Evolutionary conservation across 2,329 filamentous ascomycete species (phyloP).

Genomic region (Cyphellophora europaea): DNA sequence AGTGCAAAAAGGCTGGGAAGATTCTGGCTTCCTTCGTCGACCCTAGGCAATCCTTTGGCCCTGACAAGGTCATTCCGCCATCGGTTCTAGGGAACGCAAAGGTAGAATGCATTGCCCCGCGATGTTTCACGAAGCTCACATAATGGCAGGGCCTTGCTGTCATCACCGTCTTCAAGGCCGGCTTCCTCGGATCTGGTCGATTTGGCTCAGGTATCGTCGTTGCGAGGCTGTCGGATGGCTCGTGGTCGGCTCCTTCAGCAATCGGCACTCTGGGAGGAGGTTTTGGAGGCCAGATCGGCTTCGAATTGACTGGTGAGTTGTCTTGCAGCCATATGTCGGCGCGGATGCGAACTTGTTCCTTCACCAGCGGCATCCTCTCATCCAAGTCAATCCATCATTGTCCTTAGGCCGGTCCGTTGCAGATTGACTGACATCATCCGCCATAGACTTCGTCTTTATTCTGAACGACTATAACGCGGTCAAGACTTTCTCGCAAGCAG

Average conservation of each 20-base stretch:
- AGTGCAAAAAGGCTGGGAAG: slow-evolving; percentile 95
- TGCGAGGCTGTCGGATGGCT: slow-evolving; percentile 37
- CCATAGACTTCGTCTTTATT: slow-evolving; percentile 90
- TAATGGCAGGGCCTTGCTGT: slow-evolving; percentile 35
- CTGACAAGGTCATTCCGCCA: slow-evolving; percentile 94
- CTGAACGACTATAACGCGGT: slow-evolving; percentile 86
- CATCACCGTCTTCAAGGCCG: slow-evolving; percentile 40
- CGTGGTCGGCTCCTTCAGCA: slow-evolving; percentile 41
- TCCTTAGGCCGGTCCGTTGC: too few relatives aligned
- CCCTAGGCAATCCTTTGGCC: slow-evolving; percentile 83
- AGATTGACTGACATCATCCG: too few relatives aligned
- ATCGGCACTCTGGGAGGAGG: slow-evolving; percentile 40
- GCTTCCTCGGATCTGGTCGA: slow-evolving; percentile 40
- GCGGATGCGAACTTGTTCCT: too few relatives aligned
- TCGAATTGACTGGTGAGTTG: slow-evolving; percentile 43
- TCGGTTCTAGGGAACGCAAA: slow-evolving; percentile 84
- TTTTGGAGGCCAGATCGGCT: slow-evolving; percentile 42
- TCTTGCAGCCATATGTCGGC: too few relatives aligned
- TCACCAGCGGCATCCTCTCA: too few relatives aligned
- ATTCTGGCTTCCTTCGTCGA: slow-evolving; percentile 93
- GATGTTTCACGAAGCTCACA: slow-evolving; percentile 8
- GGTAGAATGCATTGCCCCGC: slow-evolving; percentile 39
- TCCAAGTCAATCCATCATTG: too few relatives aligned
- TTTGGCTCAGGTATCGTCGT: slow-evolving; percentile 42
- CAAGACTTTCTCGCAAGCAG: slow-evolving; percentile 85